Percentiles rank a stretch among this genome's conserved stretches.
phyloP scores from a whole-genome alignment of 768 basidiomycete genomes.

The Agrocybe pediades region DNA sequence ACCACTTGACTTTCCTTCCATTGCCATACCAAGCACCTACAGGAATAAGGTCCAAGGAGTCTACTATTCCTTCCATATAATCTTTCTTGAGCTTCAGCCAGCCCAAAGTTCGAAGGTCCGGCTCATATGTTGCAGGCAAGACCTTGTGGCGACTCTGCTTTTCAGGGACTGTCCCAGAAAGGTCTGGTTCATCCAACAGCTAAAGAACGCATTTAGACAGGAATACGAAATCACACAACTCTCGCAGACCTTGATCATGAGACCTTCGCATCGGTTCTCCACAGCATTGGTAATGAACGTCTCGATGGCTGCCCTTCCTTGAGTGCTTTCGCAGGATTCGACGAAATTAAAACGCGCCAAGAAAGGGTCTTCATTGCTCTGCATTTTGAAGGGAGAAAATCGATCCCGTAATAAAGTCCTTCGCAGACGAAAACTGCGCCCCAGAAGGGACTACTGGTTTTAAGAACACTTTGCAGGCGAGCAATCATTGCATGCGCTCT shows the following conservation, averaged over 20 bases:
- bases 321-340: conserved; percentile 65
- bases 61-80: conserved; percentile 80
- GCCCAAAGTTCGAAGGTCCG: conserved; percentile 80
- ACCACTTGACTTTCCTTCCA: conserved; percentile 89
- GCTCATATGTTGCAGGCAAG: conserved; percentile 87
- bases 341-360: conserved; percentile 74
- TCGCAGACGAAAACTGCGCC: conserved; percentile 69
- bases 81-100: conserved; percentile 96
- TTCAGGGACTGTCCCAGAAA: conserved; percentile 28
- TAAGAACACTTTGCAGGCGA: not conserved
- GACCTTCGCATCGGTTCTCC: conserved; percentile 82
- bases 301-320: conserved; percentile 63
- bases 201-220: conserved; percentile 23
- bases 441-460: conserved; percentile 59
- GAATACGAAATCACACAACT: not conserved
- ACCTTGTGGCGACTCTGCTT: conserved; percentile 55
- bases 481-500: too few species aligned
- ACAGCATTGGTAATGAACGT: conserved; percentile 78
- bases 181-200: conserved; percentile 61
- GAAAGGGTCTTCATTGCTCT: conserved; percentile 38
- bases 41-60: conserved; percentile 72
- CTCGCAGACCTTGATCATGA: conserved; percentile 90
- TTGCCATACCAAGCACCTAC: conserved; percentile 89
- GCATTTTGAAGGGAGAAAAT: conserved; percentile 53
- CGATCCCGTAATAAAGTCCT: conserved; percentile 57